Percentiles rank a stretch among this genome's conserved stretches.
Evolutionary conservation across 1,284 basidiomycete genomes (phyloP).

Genomic region (Heterobasidion irregulare): DNA sequence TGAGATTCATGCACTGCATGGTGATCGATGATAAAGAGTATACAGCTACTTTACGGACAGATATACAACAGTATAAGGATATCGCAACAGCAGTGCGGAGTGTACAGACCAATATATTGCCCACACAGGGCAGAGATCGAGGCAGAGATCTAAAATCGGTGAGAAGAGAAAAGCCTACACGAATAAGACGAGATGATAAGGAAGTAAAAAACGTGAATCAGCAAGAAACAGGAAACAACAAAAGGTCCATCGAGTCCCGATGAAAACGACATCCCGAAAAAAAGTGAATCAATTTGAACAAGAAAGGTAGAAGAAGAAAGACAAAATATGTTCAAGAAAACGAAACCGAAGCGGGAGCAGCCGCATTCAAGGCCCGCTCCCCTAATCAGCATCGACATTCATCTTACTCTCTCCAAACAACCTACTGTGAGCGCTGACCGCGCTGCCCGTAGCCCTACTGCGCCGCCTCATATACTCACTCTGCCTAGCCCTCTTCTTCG

Average conservation of each 20-base stretch:
- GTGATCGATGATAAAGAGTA: not conserved
- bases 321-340: not conserved
- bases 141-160: not conserved
- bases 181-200: not conserved
- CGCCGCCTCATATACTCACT: slow-evolving; percentile 45
- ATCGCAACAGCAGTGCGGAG: not conserved
- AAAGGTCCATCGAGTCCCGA: not conserved
- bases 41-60: not conserved
- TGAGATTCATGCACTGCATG: not conserved
- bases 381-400: not conserved
- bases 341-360: not conserved
- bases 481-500: slow-evolving; percentile 59
- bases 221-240: not conserved
- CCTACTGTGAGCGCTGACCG: not conserved
- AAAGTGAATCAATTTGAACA: not conserved
- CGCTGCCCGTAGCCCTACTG: slow-evolving; percentile 10
- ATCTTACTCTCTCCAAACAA: not conserved
- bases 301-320: not conserved
- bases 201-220: not conserved
- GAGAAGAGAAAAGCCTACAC: not conserved
- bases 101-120: not conserved
- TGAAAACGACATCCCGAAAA: not conserved
- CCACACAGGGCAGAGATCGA: not conserved
- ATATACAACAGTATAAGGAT: not conserved
- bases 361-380: not conserved